Evolutionary conservation across 306 rosid species (phyloP), one percentile per base, ranked within the genome.

Genomic region (Castanea mollissima): DNA sequence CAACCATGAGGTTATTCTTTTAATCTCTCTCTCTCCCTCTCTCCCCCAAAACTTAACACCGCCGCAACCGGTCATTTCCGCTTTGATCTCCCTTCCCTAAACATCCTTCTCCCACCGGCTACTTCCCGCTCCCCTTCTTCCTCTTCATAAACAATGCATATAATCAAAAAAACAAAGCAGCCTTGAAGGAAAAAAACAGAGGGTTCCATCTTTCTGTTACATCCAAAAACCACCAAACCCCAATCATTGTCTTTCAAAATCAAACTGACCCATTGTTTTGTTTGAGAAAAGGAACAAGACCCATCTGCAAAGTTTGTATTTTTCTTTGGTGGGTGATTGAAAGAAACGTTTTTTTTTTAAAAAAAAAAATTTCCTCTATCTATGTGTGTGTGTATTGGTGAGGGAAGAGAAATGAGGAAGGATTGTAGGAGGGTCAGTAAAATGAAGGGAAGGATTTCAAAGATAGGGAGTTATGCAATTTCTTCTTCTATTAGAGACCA

Each of bases 391-490:
- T 82, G 60, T 76, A 76, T 71, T 82, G 79, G 79, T 65, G 79
- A 72, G 19, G 35, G 85, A 78, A 35, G 85, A 78, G 83, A 83
- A 83, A 85, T 80, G 93, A 85, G 81, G 71, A 78, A 84, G 32
- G 81, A 82, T 18, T 2, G 54, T 9, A 87, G 74, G 81, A 87
- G 76, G 86, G 87, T 75, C 32, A 19, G 21, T 35, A 93, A 78
- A 75, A 92, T 87, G 82, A 90, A 89, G 88, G 92, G 94, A 69
- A 86, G 94, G 78, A 86, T 91, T 18, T 85, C 94, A 2, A 89
- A 92, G 85, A 88, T 90, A 31, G 98, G 97, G 73, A 89, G 91
- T 77, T 91, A 89, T 31, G 94, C 97, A 27, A 87, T 92, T 78
- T 73, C 98, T 19, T 93, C 98, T 32, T 90, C 97, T 51, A 76